Base-by-base conservation (phyloP, 2,329 filamentous ascomycete genomes). In the Orbilia blumenaviensis region DNA sequence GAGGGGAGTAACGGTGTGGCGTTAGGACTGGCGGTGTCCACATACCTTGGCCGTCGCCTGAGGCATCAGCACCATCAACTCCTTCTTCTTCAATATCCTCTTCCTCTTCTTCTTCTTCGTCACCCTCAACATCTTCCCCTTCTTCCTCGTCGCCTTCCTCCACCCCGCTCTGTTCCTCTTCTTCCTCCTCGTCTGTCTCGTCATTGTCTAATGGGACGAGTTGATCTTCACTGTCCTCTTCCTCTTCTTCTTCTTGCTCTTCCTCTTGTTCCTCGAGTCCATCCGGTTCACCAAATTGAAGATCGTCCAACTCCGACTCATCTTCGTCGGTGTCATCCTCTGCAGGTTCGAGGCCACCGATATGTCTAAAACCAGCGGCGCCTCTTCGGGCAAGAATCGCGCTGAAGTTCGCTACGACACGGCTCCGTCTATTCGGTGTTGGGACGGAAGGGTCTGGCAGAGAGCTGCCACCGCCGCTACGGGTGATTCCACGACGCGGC, bases 341-440 rank as follows among this genome's bases (percentile, higher is more conserved):
- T 2, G 64, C 64, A 8, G 64, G 41, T 9, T 76, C 64, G 23
- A 76, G 56, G n/a, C 72, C 72, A 58, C 72, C 72, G 41, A 76
- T 76, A 32, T 61, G 38, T n/a, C 72, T 58, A 27, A 76, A 76
- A 10, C 72, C 72, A 16, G 56, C 56, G n/a, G 72, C 64, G 12
- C 72, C 72, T 23, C 63, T 64, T 29, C 72, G 64, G 4, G 64
- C 64, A 36, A 76, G 58, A 36, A 76, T 76, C 23, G 68, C 54
- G 23, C 60, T 68, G 58, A 76, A 76, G 34, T 76, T 64, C 8
- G 72, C 64, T 27, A 69, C 72, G 27, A 76, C 64, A 21, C 72
- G 72, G 21, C 68, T 69, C 10, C 64, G 56, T n/a, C 52, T 56
- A 44, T 54, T 44, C 14, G 69, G 50, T 4, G 62, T 27, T 16